Evolutionary conservation across 371 early-diverging fungal species (phyloP), one percentile per base, ranked within the genome.

Genomic region (Mortierella sp.): DNA sequence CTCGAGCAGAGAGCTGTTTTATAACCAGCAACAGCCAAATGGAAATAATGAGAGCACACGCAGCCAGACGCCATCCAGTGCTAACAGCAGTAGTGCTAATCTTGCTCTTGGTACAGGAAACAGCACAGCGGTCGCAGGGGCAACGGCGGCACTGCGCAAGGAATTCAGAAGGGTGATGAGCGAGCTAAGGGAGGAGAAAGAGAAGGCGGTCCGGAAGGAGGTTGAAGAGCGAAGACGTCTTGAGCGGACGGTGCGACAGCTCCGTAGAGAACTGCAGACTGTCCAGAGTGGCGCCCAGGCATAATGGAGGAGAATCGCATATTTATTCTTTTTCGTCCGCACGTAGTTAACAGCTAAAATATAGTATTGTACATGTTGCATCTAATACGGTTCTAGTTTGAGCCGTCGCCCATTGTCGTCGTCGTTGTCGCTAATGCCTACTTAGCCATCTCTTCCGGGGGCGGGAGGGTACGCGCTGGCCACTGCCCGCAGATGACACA

Each of bases 401-500:
- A n/a, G n/a, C n/a, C n/a, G n/a, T n/a, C n/a, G n/a, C n/a, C n/a
- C n/a, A n/a, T n/a, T n/a, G 34, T 50, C 17, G 50, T 6, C 8
- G 56, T 27, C 15, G 23, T 15, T 26, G 24, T 17, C 4, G 55
- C 15, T 30, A 58, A 53, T 8, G 63, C 67, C 14, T 56, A 48
- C 59, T 66, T 59, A 3, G 55, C 68, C 17, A 63, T 54, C 60
- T 67, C 64, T 39, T 73, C 75, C 34, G 75, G 69, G 3, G 68
- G 75, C 14, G 78, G 78, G 8, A 76, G 65, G 14, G 58, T 41
- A 15, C 86, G 72, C 1, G 84, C 85, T 7, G 88, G 88, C 81
- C 84, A 88, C 46, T 80, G 78, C 0, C 88, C 86, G 48, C 88
- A 88, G 9, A 82, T 82, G n/a, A 76, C 76, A 66, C 89, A 88